Evolutionary conservation across 176 grass and related monocot genomes (phyloP).

Genomic region (Bolboschoenus planiculmis): DNA sequence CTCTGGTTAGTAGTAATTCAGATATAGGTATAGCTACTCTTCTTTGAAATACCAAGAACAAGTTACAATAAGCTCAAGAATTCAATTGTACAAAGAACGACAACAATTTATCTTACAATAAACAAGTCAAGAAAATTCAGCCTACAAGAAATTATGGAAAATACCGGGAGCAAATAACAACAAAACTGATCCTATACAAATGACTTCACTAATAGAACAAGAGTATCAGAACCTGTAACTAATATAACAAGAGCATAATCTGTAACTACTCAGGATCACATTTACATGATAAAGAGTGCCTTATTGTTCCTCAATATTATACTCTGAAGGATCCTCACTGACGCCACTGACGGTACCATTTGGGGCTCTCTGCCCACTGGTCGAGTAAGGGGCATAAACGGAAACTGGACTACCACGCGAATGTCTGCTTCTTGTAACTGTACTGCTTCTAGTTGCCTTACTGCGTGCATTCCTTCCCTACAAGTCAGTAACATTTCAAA

Average conservation of each 20-base stretch:
- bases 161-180: background rate
- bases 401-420: constrained; percentile 39
- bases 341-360: constrained; percentile 26
- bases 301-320: constrained; percentile 41
- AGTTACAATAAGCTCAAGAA: background rate
- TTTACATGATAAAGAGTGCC: background rate
- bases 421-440: constrained; percentile 49
- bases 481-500: constrained; percentile 18
- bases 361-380: constrained; percentile 24
- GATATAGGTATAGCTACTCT: too few relatives aligned
- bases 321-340: constrained; percentile 39
- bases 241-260: background rate
- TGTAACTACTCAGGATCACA: background rate
- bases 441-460: constrained; percentile 69
- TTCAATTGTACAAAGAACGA: background rate
- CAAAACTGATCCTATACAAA: background rate
- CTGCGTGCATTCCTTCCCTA: constrained; percentile 75
- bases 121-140: background rate
- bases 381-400: constrained; percentile 50
- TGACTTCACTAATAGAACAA: background rate
- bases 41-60: background rate
- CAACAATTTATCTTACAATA: background rate
- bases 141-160: background rate
- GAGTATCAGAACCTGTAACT: background rate
- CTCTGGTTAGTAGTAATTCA: too few relatives aligned